A percentile compares a stretch with the other conserved stretches of the same genome.
Conservation (phyloP, 495 filamentous ascomycete genomes). For the Eremomyces bilateralis region DNA sequence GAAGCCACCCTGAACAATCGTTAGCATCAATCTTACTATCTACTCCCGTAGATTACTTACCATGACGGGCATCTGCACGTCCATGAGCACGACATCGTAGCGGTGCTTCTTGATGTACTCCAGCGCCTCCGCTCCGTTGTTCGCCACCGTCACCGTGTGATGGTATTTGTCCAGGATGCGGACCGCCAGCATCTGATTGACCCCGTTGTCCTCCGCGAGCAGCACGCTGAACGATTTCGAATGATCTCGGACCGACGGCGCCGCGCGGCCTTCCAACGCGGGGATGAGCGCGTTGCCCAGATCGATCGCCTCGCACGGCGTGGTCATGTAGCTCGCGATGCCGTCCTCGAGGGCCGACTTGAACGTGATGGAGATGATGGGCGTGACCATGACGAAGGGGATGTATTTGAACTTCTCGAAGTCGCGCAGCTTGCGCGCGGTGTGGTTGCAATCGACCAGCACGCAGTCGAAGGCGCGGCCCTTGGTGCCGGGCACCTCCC, state of each 20-base stretch:
- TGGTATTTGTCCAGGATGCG: slow-evolving; percentile 98
- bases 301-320: slow-evolving; percentile 84
- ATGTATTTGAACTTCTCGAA: slow-evolving; percentile 96
- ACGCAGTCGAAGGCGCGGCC: slow-evolving; percentile 41
- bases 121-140: slow-evolving; percentile 82
- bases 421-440: slow-evolving; percentile 59
- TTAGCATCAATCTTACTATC: slow-evolving; percentile 1
- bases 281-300: slow-evolving; percentile 96
- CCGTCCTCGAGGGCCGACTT: slow-evolving; percentile 91
- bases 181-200: slow-evolving; percentile 89
- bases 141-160: slow-evolving; percentile 86
- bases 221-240: slow-evolving; percentile 92
- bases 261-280: slow-evolving; percentile 85
- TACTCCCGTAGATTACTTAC: slow-evolving; percentile 20
- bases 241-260: slow-evolving; percentile 77
- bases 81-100: slow-evolving; percentile 96
- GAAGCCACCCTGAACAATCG: slow-evolving; percentile 52
- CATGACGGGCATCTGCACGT: slow-evolving; percentile 99
- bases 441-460: slow-evolving; percentile 85
- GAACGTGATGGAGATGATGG: slow-evolving; percentile 74
- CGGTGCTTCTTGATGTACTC: slow-evolving; percentile 73
- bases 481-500: slow-evolving; percentile 28
- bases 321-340: slow-evolving; percentile 98
- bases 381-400: slow-evolving; percentile 82
- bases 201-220: slow-evolving; percentile 90